Conservation (phyloP, 768 basidiomycete genomes). For the Pisolithus microcarpus region DNA sequence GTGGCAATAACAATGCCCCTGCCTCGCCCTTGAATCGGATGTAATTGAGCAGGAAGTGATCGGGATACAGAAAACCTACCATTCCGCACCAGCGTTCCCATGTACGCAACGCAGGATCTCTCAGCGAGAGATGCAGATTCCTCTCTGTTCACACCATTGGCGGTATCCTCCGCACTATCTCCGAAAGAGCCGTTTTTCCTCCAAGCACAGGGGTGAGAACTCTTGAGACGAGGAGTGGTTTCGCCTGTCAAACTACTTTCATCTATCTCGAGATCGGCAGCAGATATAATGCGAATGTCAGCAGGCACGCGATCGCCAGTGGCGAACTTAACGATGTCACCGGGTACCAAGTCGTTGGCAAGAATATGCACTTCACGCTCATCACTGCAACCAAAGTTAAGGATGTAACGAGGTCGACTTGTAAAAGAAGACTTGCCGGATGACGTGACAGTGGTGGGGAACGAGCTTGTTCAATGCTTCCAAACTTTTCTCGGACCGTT, state of each 20-base stretch:
- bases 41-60: constrained; percentile 1
- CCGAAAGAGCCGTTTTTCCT: constrained; percentile 21
- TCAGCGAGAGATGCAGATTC: constrained; percentile 64
- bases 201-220: constrained; percentile 44
- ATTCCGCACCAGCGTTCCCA: constrained; percentile 92
- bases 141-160: constrained; percentile 28
- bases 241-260: constrained; percentile 95
- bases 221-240: constrained; percentile 76
- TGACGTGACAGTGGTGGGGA: constrained; percentile 91
- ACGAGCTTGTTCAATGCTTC: constrained; percentile 96
- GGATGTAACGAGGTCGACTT: background rate
- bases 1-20: constrained; percentile 82
- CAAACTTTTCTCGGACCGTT: constrained; percentile 87
- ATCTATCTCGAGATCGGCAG: constrained; percentile 87
- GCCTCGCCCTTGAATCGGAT: constrained; percentile 52
- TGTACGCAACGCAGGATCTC: constrained; percentile 81
- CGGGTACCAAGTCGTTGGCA: constrained; percentile 95
- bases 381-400: constrained; percentile 16
- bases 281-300: constrained; percentile 76
- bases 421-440: constrained; percentile 38
- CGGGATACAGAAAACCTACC: constrained; percentile 37
- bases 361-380: constrained; percentile 71
- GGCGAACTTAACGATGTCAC: constrained; percentile 82
- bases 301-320: constrained; percentile 95
- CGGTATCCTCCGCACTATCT: background rate